Base-by-base conservation (phyloP, 768 basidiomycete genomes). In the Boletus rufocinnamomeus region DNA sequence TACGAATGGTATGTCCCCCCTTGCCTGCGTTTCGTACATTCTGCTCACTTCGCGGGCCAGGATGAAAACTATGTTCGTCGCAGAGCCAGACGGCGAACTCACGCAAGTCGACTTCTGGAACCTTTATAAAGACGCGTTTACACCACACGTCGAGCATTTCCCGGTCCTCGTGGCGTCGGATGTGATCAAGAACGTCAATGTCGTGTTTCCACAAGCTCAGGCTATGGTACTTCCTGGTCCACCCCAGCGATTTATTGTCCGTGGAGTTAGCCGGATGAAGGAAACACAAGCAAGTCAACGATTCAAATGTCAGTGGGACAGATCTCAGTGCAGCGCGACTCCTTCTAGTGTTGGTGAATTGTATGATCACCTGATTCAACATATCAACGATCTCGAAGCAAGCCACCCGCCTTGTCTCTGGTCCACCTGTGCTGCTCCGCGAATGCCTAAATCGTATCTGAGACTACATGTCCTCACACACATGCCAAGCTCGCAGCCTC, bases 51-150 rank as follows among this genome's bases (percentile, higher is more conserved):
- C 7, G 30, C 48, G 7, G 43, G 35, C 21, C 67, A 95, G 96
- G 96, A 96, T 99, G 91, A 87, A 85, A 68, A 74, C 80, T n/a
- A 89, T 93, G 80, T 98, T 95, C 66, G 80, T 88, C 17, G 78
- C 86, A 19, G 87, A 87, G 59, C 73, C 86, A 2, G 86, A 89
- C 4, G 85, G 89, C 5, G 91, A 95, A 67, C 77, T 98, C 47
- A 94, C 93, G 1, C 97, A 98, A 72, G 93, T 96, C 35, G 88
- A 92, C 55, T 93, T 99, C 67, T 99, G 96, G 95, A 93, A 85
- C 56, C 80, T 95, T 14, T 99, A 99, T 75, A 88, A 89, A 61
- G 89, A 91, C 58, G 84, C 84, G 1, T 97, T 98, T 66, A 75
- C 82, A 2, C 84, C 85, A 1, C 80, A 78, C 66, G 71, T 80